Conservation (phyloP, 75 land plant species). For the Isoetes taiwanensis region DNA sequence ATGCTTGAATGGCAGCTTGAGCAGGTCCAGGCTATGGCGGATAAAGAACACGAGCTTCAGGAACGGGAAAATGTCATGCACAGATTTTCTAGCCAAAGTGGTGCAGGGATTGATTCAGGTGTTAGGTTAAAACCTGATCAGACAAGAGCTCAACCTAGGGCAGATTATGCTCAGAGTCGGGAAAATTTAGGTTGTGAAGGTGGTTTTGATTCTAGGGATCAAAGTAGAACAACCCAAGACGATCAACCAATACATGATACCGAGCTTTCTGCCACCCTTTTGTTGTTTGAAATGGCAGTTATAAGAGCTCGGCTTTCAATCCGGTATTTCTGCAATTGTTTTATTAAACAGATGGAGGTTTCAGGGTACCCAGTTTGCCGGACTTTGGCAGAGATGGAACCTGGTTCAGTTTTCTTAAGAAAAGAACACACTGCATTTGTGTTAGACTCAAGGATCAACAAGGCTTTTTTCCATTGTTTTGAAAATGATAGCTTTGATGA, state of each 20-base stretch:
- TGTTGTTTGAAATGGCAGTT: constrained; percentile 23
- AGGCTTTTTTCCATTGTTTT: constrained; percentile 29
- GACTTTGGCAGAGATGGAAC: constrained; percentile 18
- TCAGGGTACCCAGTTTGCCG: constrained; percentile 28
- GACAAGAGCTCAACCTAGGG: no score
- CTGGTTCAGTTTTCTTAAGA: constrained; percentile 14
- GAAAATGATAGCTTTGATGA: constrained; percentile 31
- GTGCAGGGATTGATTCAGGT: no score
- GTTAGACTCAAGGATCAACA: constrained; percentile 19
- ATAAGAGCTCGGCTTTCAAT: constrained; percentile 22
- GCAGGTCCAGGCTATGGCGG: constrained; percentile 16
- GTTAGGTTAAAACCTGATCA: no score
- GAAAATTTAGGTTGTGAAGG: no score
- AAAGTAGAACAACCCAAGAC: no score
- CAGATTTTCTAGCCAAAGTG: no score
- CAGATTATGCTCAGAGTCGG: no score
- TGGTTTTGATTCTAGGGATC: no score
- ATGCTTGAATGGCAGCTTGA: constrained; percentile 30
- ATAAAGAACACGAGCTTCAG: constrained; percentile 2
- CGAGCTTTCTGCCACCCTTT: neutral
- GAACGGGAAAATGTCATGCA: no score
- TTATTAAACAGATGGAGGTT: constrained; percentile 29
- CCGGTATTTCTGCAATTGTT: constrained; percentile 22
- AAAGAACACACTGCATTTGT: constrained; percentile 26
- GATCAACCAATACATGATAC: constrained; percentile 4